A percentile compares a stretch with the other conserved stretches of the same genome.
Conservation (phyloP, 192 early-diverging fungal species). For the Backusella circina region DNA sequence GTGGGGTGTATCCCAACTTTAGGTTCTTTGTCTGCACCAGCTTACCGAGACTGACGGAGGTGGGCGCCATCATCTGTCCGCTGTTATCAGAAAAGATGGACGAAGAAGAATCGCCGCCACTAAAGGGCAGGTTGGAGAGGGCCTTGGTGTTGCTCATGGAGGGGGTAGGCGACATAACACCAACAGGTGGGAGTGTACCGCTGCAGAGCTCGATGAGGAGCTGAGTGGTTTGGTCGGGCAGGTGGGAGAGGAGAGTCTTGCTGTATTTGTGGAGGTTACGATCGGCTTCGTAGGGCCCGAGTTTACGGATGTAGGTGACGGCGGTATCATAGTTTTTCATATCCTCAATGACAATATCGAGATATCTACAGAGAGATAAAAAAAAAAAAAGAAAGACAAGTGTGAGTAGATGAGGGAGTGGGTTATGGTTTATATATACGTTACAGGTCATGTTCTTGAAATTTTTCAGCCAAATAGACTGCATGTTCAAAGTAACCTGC, state of each 20-base stretch:
- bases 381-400: neutral
- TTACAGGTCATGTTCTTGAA: conserved; percentile 73
- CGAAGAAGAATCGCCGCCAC: neutral
- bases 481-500: conserved; percentile 90
- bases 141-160: conserved; percentile 18
- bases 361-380: conserved; percentile 47
- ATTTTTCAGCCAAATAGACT: conserved; percentile 84
- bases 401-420: neutral
- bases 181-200: conserved; percentile 25
- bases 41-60: neutral
- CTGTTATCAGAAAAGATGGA: conserved; percentile 2
- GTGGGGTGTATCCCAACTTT: conserved; percentile 37
- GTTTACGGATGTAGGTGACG: conserved; percentile 68
- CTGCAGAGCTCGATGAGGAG: conserved; percentile 55
- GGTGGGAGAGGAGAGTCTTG: conserved; percentile 49
- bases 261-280: conserved; percentile 57
- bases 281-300: conserved; percentile 49
- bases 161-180: neutral
- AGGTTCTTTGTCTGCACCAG: neutral
- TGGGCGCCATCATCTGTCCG: neutral
- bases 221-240: conserved; percentile 52
- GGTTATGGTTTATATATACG: too few species aligned
- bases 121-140: conserved; percentile 36
- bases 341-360: conserved; percentile 91
- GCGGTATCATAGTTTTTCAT: conserved; percentile 74